Base-by-base conservation (phyloP, 345 rosid species). In the Xanthoceras sorbifolium region DNA sequence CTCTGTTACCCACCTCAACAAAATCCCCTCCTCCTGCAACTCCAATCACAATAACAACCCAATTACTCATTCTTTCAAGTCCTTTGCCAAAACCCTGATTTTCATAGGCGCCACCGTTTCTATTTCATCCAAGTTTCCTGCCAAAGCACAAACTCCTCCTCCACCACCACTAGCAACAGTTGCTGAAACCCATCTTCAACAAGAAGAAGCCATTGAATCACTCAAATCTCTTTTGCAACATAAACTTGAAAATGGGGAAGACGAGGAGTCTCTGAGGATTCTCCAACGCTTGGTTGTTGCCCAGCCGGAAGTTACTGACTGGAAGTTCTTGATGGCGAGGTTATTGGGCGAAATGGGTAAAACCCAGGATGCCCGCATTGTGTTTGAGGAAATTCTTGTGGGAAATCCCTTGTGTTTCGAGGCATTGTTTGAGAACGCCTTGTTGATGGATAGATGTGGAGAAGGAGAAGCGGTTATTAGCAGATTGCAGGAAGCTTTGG, bases 391-490 rank as follows among this genome's bases (percentile, higher is more conserved):
- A 85, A 91, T 95, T 85, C 97, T 95, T 9, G 69, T 64, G 2
- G 17, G 73, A 34, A 87, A 95, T 73, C 98, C 99, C 4, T 76
- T 95, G 20, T 91, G 90, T 17, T 95, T 93, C n/a, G 97, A 95
- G 83, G 97, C 94, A 2, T 78, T 95, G 79, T 95, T 93, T 46
- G 99, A 94, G 89, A 94, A 91, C 42, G 96, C 98, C 2, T 83
- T 94, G 77, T 73, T 92, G 46, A 92, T 92, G 98, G 94, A 90
- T 79, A 80, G 87, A 29, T 79, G 87, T 4, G 99, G 97, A 67
- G 96, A 93, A 79, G 90, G 98, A 64, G 91, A 90, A 15, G 89
- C 86, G 0, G 97, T 89, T 70, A 70, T 89, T 66, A 78, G 76
- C 81, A 88, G 97, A 85, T 85, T 94, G 72, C 89, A 89, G 64